phyloP scores from a whole-genome alignment of 2,329 filamentous ascomycete genomes.

The Chalaropsis ovoidea region DNA sequence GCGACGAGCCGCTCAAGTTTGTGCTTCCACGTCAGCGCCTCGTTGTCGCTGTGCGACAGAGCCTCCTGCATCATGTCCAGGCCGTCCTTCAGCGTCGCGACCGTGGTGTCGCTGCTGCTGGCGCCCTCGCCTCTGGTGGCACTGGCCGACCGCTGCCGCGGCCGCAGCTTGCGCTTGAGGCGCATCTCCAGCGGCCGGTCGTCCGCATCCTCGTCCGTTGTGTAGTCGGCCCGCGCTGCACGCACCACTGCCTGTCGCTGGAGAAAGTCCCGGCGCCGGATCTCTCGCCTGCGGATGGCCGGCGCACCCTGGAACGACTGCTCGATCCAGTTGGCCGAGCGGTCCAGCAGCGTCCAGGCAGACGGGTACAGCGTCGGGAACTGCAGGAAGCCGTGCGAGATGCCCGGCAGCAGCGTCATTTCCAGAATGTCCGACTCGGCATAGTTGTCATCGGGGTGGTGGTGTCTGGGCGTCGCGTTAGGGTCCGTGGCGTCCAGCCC shows the following conservation, averaged over 20 bases:
- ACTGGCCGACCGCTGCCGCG: slow-evolving; percentile 23
- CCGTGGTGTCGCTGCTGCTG: slow-evolving; percentile 26
- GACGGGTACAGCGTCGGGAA: slow-evolving; percentile 82
- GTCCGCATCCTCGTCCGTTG: slow-evolving; percentile 45
- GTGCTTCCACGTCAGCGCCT: slow-evolving; percentile 29
- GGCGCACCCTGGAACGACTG: slow-evolving; percentile 49
- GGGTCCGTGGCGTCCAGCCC: slow-evolving; percentile 23
- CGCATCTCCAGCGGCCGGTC: slow-evolving; percentile 70
- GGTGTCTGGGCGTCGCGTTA: slow-evolving; percentile 24
- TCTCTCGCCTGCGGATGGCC: slow-evolving; percentile 19
- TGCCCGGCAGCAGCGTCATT: slow-evolving; percentile 74
- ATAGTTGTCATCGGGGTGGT: slow-evolving; percentile 35
- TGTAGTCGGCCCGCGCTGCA: slow-evolving; percentile 6
- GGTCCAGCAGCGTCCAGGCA: slow-evolving; percentile 76
- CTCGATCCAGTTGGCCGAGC: slow-evolving; percentile 70
- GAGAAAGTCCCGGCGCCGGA: slow-evolving; percentile 10
- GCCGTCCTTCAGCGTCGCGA: slow-evolving; percentile 25
- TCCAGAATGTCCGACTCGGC: slow-evolving; percentile 43
- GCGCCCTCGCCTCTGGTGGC: slow-evolving; percentile 25
- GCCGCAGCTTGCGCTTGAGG: slow-evolving; percentile 13
- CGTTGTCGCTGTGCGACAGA: slow-evolving; percentile 29
- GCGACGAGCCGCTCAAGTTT: slow-evolving; percentile 27
- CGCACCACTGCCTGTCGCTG: slow-evolving; percentile 15
- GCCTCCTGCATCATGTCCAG: slow-evolving; percentile 27
- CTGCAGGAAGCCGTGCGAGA: slow-evolving; percentile 88